Conservation (phyloP, 768 basidiomycete species). For the Termitomyces sp. region DNA sequence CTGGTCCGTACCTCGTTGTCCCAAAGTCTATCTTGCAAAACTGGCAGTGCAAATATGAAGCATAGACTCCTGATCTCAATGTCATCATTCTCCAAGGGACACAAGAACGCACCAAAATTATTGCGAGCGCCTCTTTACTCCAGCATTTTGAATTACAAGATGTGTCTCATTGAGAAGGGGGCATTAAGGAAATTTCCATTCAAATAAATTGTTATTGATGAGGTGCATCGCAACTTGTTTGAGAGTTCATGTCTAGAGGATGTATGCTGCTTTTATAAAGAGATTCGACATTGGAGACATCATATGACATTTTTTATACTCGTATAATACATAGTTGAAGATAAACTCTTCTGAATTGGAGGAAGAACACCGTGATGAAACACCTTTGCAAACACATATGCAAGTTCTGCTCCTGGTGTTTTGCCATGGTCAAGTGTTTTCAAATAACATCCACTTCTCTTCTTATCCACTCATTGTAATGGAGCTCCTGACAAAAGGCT, state of each 20-base stretch:
- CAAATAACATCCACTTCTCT: too few relatives aligned
- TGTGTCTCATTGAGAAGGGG: slow-evolving; percentile 93
- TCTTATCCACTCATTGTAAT: too few relatives aligned
- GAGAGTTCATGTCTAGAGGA: slow-evolving; percentile 83
- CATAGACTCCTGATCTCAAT: slow-evolving; percentile 88
- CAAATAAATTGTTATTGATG: slow-evolving; percentile 97
- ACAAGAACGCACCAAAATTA: slow-evolving; percentile 83
- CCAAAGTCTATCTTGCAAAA: slow-evolving; percentile 99
- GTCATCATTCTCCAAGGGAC: slow-evolving; percentile 79
- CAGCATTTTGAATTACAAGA: slow-evolving; percentile 96
- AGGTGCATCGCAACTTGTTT: slow-evolving; percentile 98
- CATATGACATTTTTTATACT: too few relatives aligned
- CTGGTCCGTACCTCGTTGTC: slow-evolving; percentile 89
- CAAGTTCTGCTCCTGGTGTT: too few relatives aligned
- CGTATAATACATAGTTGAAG: too few relatives aligned
- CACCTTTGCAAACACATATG: too few relatives aligned
- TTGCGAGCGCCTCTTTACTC: slow-evolving; percentile 71
- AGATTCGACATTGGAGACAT: too few relatives aligned
- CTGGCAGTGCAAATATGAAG: slow-evolving; percentile 89
- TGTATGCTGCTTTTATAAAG: too few relatives aligned
- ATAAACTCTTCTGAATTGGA: too few relatives aligned
- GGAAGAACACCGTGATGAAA: too few relatives aligned
- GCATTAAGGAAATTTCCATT: slow-evolving; percentile 92
- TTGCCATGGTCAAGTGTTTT: too few relatives aligned
- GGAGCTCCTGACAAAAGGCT: too few relatives aligned